phyloP scores from a whole-genome alignment of 345 rosid species.

The Salix arbutifolia region DNA sequence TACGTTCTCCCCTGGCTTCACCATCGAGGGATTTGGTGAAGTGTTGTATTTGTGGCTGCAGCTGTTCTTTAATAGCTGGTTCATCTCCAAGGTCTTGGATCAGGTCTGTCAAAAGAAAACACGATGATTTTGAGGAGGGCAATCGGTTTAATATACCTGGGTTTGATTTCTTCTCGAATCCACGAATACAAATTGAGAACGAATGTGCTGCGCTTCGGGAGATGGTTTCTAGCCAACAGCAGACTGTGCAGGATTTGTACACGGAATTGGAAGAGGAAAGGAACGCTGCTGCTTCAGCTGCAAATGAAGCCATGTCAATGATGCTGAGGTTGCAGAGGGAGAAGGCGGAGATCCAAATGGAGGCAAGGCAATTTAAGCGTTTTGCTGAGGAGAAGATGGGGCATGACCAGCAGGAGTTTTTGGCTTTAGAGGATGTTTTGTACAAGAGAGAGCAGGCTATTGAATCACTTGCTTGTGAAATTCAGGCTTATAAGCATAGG shows the following conservation, averaged over 20 bases:
- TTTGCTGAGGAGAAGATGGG: conserved; percentile 86
- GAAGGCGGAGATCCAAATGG: conserved; percentile 95
- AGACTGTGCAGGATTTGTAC: conserved; percentile 58
- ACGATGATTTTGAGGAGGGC: conserved; percentile 55
- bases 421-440: conserved; percentile 68
- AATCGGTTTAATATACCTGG: conserved; percentile 50
- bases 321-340: conserved; percentile 91
- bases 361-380: conserved; percentile 82
- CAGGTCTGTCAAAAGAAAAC: conserved; percentile 67
- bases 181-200: conserved; percentile 72
- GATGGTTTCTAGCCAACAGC: conserved; percentile 68
- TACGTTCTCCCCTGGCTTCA: conserved; percentile 12
- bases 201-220: conserved; percentile 74
- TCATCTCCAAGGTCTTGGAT: conserved; percentile 39
- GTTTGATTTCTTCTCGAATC: conserved; percentile 44
- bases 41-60: conserved; percentile 65
- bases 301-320: conserved; percentile 98
- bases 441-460: conserved; percentile 87
- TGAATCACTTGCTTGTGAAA: conserved; percentile 77
- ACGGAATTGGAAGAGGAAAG: conserved; percentile 88
- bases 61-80: conserved; percentile 37
- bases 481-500: conserved; percentile 85
- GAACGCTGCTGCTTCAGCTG: conserved; percentile 89
- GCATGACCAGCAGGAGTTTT: conserved; percentile 83
- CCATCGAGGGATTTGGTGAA: conserved; percentile 31